A percentile compares a stretch with the other conserved stretches of the same genome.
Evolutionary conservation across 1,284 basidiomycete species (phyloP).

Genomic region (Ceratobasidium theobromae): DNA sequence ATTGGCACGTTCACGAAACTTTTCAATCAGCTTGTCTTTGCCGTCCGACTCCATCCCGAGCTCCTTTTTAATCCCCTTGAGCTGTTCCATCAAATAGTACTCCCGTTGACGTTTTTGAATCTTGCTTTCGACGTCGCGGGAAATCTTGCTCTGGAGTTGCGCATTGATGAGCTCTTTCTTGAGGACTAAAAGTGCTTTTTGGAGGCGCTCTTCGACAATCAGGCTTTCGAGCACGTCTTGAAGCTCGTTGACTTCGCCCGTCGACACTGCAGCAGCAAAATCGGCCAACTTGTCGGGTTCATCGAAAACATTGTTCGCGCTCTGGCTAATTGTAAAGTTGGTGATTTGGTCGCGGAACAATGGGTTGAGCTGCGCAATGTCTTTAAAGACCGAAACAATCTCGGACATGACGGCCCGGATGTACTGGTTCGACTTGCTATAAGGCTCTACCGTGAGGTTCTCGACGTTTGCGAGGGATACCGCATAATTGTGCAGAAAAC

Average conservation of each 20-base stretch:
- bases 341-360: constrained; percentile 98
- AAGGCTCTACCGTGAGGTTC: constrained; percentile 79
- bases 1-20: constrained; percentile 90
- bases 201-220: constrained; percentile 84
- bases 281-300: constrained; percentile 98
- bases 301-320: constrained; percentile 96
- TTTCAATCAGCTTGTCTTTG: constrained; percentile 96
- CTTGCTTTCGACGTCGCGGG: constrained; percentile 92
- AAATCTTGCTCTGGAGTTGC: constrained; percentile 92
- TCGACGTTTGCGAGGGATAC: constrained; percentile 91
- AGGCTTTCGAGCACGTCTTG: constrained; percentile 92
- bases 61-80: constrained; percentile 99
- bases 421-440: constrained; percentile 92
- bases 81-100: constrained; percentile 98
- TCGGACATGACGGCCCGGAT: constrained; percentile 96
- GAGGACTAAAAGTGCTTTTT: constrained; percentile 88
- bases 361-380: constrained; percentile 95
- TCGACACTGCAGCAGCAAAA: constrained; percentile 95
- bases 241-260: constrained; percentile 86
- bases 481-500: constrained; percentile 86
- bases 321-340: constrained; percentile 94
- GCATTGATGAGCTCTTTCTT: constrained; percentile 99
- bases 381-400: constrained; percentile 97
- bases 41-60: constrained; percentile 96
- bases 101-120: constrained; percentile 97